phyloP scores from a whole-genome alignment of 345 rosid genomes.

The Eucalyptus grandis region DNA sequence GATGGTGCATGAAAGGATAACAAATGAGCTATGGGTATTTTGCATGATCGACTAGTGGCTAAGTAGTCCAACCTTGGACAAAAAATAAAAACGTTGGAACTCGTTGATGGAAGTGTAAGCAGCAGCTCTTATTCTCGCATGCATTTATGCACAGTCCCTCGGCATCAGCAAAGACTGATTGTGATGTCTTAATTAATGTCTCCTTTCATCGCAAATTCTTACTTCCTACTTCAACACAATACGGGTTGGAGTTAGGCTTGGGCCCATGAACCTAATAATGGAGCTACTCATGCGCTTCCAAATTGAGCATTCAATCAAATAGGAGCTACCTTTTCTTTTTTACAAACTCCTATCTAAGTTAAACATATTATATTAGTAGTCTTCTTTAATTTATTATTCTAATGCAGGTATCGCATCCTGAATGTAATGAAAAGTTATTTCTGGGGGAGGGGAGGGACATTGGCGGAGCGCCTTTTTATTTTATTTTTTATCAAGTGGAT shows the following conservation, averaged over 20 bases:
- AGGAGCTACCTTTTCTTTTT: not conserved
- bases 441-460: accelerated
- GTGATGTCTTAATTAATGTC: not conserved
- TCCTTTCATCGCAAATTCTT: too few species aligned
- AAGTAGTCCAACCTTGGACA: not conserved
- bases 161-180: not conserved
- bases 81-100: not conserved
- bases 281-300: not conserved
- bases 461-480: not conserved
- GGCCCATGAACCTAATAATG: not conserved
- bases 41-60: not conserved
- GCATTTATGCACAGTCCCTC: not conserved
- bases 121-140: not conserved
- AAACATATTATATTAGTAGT: not conserved
- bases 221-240: not conserved
- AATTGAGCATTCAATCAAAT: not conserved
- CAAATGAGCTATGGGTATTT: not conserved
- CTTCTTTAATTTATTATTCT: not conserved
- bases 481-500: not conserved
- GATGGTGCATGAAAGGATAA: not conserved
- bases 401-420: not conserved
- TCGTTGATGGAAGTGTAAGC: not conserved
- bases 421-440: not conserved
- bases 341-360: not conserved
- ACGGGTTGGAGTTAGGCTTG: not conserved